Conservation (phyloP, 805 yeast genomes). For the Ogataea pignaliae region DNA sequence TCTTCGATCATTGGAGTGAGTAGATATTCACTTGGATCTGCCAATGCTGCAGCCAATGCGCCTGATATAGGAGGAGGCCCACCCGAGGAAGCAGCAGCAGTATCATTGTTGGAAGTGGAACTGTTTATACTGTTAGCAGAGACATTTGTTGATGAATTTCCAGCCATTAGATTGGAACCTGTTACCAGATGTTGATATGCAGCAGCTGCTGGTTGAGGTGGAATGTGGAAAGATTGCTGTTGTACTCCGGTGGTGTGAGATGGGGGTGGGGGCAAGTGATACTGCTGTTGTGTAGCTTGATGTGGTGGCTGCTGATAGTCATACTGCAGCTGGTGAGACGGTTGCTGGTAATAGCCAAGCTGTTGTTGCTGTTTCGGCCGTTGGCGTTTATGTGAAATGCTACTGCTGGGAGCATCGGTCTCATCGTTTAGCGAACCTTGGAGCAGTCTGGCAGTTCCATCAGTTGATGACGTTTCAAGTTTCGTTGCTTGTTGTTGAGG, state of each 20-base stretch:
- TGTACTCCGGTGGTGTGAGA: not conserved
- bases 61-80: not conserved
- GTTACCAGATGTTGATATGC: not conserved
- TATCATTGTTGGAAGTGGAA: not conserved
- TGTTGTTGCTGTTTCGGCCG: constrained; percentile 12
- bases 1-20: constrained; percentile 52
- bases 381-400: constrained; percentile 18
- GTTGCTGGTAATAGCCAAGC: constrained; percentile 8
- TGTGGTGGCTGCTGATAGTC: constrained; percentile 8
- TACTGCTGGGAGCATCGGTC: constrained; percentile 18
- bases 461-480: not conserved
- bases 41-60: not conserved
- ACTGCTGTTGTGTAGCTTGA: constrained; percentile 4
- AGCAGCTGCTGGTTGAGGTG: not conserved
- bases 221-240: not conserved
- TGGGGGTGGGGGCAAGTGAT: not conserved
- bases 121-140: not conserved
- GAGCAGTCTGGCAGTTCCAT: not conserved
- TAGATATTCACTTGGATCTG: constrained; percentile 36
- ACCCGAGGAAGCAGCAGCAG: constrained; percentile 6
- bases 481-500: not conserved
- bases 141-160: not conserved
- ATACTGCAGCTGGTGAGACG: constrained; percentile 8
- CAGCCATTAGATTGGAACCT: not conserved
- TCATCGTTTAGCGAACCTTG: constrained; percentile 13